Percentiles rank a stretch among this genome's conserved stretches.
Evolutionary conservation across 2,329 filamentous ascomycete genomes (phyloP).

Genomic region (Cytospora mali): DNA sequence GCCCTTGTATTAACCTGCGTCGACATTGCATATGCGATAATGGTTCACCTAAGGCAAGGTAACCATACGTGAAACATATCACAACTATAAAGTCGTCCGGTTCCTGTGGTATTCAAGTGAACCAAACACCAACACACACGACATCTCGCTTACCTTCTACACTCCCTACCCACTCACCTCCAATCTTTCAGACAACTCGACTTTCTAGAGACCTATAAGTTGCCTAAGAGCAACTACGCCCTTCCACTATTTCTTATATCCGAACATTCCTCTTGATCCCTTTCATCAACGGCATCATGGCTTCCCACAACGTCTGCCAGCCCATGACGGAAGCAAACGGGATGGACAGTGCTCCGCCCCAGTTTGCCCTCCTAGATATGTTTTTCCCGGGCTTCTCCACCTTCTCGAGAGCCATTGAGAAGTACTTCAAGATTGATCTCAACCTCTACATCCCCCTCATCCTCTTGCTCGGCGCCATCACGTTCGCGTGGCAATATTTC

Average conservation of each 20-base stretch:
- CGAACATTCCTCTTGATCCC: too few species aligned
- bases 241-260: not conserved
- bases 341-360: conserved; percentile 35
- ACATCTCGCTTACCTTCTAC: not conserved
- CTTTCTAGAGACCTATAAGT: not conserved
- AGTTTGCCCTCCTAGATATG: conserved; percentile 58
- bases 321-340: not conserved
- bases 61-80: not conserved
- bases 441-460: conserved; percentile 64
- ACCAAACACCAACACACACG: not conserved
- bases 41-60: not conserved
- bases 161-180: not conserved
- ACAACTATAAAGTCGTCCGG: not conserved
- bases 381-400: conserved; percentile 68
- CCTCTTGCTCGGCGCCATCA: conserved; percentile 51
- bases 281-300: conserved; percentile 9
- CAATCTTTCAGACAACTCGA: not conserved
- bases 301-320: conserved; percentile 5
- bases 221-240: not conserved
- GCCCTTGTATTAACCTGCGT: not conserved
- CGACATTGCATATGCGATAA: not conserved
- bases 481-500: conserved; percentile 57
- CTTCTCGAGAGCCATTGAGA: conserved; percentile 54
- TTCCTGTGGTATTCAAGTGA: not conserved
- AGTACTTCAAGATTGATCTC: conserved; percentile 63